Percentiles rank a stretch among this genome's conserved stretches.
These are phyloP conservation scores for Fusarium incarnatum DNA, from an alignment of 2,329 filamentous ascomycete species.

Conservation along the genomic window DNA sequence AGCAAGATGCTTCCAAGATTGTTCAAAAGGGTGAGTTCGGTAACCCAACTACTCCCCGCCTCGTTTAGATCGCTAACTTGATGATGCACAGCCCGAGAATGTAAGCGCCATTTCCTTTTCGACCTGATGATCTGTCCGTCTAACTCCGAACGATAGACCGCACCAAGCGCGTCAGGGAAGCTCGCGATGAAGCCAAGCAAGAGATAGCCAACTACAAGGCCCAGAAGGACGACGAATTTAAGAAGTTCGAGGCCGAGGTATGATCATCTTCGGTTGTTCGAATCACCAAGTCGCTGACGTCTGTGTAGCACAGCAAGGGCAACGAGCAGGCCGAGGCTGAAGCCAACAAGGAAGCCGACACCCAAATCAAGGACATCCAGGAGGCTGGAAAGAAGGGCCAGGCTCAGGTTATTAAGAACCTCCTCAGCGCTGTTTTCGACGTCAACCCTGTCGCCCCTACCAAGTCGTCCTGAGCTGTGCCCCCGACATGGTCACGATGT, in stretches of 20 bases:
- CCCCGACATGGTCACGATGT: slow-evolving; percentile 2
- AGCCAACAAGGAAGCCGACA: slow-evolving; percentile 83
- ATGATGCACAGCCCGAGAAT: slow-evolving; percentile 78
- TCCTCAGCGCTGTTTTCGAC: slow-evolving; percentile 86
- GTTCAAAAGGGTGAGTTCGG: slow-evolving; percentile 86
- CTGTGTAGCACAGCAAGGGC: slow-evolving; percentile 83
- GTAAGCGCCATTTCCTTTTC: slow-evolving; percentile 63
- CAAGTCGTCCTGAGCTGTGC: slow-evolving; percentile 44
- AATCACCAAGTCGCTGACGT: slow-evolving; percentile 7
- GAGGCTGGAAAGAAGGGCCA: slow-evolving; percentile 83
- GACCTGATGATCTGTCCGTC: slow-evolving; percentile 3
- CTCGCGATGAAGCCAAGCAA: slow-evolving; percentile 95
- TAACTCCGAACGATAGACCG: slow-evolving; percentile 60
- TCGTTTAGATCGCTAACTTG: slow-evolving; percentile 46
- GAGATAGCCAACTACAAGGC: slow-evolving; percentile 94
- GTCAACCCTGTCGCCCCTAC: slow-evolving; percentile 74
- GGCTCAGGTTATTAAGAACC: slow-evolving; percentile 81
- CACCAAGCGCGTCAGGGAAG: slow-evolving; percentile 97
- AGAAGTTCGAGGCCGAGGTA: slow-evolving; percentile 86
- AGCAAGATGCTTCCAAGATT: slow-evolving; percentile 98
- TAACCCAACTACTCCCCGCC: slow-evolving; percentile 13
- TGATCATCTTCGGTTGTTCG: neutral
- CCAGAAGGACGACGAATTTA: slow-evolving; percentile 93
- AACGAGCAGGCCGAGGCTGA: slow-evolving; percentile 82
- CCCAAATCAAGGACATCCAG: slow-evolving; percentile 84